Conservation (phyloP, 768 basidiomycete genomes). For the Lactifluus subvellereus region DNA sequence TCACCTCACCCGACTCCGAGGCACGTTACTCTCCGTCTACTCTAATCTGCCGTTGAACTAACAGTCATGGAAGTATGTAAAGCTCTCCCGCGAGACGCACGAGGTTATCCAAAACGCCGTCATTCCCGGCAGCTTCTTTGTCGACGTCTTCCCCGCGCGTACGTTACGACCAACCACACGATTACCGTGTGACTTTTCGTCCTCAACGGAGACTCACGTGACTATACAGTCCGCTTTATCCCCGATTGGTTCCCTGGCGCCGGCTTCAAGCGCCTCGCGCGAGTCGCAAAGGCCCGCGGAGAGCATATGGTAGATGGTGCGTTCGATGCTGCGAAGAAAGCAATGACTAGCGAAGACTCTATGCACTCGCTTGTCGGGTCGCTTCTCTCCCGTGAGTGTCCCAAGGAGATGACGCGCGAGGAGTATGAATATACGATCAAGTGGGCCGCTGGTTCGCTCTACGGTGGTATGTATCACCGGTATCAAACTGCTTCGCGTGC, state of each 20-base stretch:
- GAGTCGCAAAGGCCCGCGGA: slow-evolving; percentile 18
- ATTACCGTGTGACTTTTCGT: too few relatives aligned
- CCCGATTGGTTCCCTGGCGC: slow-evolving; percentile 25
- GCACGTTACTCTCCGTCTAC: background rate
- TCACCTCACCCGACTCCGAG: slow-evolving; percentile 20
- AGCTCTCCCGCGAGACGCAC: slow-evolving; percentile 22
- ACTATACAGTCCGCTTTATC: slow-evolving; percentile 16
- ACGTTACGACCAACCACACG: background rate
- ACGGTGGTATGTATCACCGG: slow-evolving; percentile 17
- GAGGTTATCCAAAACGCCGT: slow-evolving; percentile 24
- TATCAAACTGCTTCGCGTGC: background rate
- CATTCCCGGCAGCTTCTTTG: slow-evolving; percentile 23
- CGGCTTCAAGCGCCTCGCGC: slow-evolving; percentile 24
- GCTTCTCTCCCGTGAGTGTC: slow-evolving; percentile 16
- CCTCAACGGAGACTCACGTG: slow-evolving; percentile 1
- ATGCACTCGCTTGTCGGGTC: slow-evolving; percentile 20
- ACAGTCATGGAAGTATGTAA: slow-evolving; percentile 12
- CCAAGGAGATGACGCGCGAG: slow-evolving; percentile 22
- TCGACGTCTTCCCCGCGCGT: slow-evolving; percentile 21
- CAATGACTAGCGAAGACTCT: slow-evolving; percentile 20
- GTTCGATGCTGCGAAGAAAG: slow-evolving; percentile 17
- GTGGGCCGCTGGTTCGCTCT: slow-evolving; percentile 24
- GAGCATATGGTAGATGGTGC: slow-evolving; percentile 22
- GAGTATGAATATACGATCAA: slow-evolving; percentile 24
- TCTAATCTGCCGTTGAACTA: background rate